Evolutionary conservation across 2,329 filamentous ascomycete species (phyloP), one percentile per base, ranked within the genome.

Genomic region (Pyrenophora seminiperda): DNA sequence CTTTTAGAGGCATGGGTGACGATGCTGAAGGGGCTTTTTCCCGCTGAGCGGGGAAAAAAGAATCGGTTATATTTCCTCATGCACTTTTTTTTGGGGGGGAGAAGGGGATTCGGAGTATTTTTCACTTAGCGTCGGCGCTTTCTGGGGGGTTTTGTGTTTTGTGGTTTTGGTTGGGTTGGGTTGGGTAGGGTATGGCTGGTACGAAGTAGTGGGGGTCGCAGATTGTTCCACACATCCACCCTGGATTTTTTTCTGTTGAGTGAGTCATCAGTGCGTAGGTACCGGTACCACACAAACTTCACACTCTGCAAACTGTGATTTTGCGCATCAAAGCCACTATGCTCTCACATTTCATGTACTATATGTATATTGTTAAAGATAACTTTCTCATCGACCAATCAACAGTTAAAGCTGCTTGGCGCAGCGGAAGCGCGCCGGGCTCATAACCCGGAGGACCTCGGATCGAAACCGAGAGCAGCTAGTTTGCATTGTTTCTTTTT

Each of bases 361-460:
- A n/a, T n/a, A n/a, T n/a, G 30, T 22, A 30, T 29, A 37, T 20
- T 13, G 5, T 17, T 18, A 29, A 20, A 37, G 13, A 1, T 0
- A 1, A 19, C 0, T 31, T 5, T 5, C 30, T 3, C 42, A 48
- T 33, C 50, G 41, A 34, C 38, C 56, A 53, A 56, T 49, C 50
- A 53, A 44, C 47, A 43, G 32, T 22, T 22, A 54, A 61, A 70
- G 65, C 64, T 66, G 50, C 54, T 48, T 67, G 65, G 66, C 66
- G 64, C 64, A 70, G 65, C 60, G 66, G 66, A 67, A 70, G 65
- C 65, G 66, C 65, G 66, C 66, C 65, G 65, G 66, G 65, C 65
- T 69, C 66, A 69, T 68, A 69, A 70, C 66, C 66, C 66, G 65
- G 66, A 69, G 66, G 65, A 61, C 63, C 34, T 34, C 46, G 41